Base-by-base conservation (phyloP, 768 basidiomycete species). In the Tricholoma hemisulphureum region DNA sequence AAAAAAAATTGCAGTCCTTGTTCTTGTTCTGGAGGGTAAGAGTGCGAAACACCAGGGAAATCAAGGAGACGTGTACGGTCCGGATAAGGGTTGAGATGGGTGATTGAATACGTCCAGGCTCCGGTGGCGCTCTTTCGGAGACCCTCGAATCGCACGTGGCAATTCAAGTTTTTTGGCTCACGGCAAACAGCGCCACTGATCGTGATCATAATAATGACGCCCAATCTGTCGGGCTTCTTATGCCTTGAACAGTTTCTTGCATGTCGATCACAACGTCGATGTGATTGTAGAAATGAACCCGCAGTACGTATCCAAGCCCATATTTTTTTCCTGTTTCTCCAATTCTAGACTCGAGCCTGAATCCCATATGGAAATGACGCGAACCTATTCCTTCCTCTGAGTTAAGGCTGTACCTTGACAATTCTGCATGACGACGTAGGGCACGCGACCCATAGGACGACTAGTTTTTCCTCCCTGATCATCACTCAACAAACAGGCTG, bases 401-500 rank as follows among this genome's bases (percentile, higher is more conserved):
- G 18, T 10, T 0, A 23, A 45, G 26, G 49, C 54, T 57, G 71
- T 71, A 58, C 69, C 74, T 75, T 73, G 67, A 69, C 67, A 69
- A 69, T 72, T 63, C 56, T 46, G 54, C 64, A 55, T 71, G 63
- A 62, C 61, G 66, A 72, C 68, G 60, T 67, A 60, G 66, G 51
- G 69, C 69, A 71, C 64, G 71, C 26, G 66, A 64, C 71, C 72
- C 69, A 71, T 70, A 68, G 66, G 67, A 72, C 70, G 61, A 10
- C 41, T 6, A 39, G 56, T 58, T 54, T 58, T 62, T 39, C 52
- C 59, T 59, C 45, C 45, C 60, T 24, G 32, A 55, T 53, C 59
- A 50, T 52, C 29, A 51, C n/a, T 51, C 46, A 59, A 62, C 50
- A 58, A 60, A 55, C 32, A 46, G n/a, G n/a, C n/a, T n/a, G n/a